Conservation (phyloP, 768 basidiomycete genomes). For the Boletus eberwhitei region DNA sequence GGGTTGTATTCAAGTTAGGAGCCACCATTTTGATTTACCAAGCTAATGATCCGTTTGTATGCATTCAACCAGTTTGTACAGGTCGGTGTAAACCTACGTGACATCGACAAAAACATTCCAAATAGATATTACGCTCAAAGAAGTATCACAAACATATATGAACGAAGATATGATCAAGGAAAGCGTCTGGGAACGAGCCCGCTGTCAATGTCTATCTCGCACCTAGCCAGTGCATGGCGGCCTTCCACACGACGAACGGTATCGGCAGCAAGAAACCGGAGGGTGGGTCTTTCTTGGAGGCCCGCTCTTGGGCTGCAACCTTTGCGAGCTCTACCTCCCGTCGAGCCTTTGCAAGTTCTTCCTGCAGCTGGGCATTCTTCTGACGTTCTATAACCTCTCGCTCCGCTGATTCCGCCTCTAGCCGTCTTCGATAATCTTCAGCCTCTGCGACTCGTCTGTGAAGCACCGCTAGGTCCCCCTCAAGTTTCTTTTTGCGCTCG, state of each 20-base stretch:
- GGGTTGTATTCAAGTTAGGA: background rate
- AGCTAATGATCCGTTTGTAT: constrained; percentile 1
- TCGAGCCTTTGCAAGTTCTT: constrained; percentile 29
- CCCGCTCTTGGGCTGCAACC: constrained; percentile 24
- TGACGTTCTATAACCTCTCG: constrained; percentile 27
- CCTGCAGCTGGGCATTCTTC: constrained; percentile 28
- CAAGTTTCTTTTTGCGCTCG: constrained; percentile 26
- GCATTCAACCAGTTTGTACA: constrained; percentile 1
- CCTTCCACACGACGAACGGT: constrained; percentile 34
- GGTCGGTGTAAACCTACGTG: background rate
- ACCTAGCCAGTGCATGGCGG: constrained; percentile 34
- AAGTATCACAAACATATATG: background rate
- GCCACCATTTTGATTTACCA: background rate
- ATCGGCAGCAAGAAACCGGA: constrained; percentile 30
- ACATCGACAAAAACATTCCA: background rate
- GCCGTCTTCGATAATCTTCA: constrained; percentile 25
- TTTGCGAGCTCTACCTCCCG: constrained; percentile 25
- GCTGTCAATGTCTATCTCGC: constrained; percentile 14
- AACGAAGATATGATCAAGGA: constrained; percentile 1
- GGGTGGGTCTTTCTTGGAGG: constrained; percentile 28
- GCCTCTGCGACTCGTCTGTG: constrained; percentile 26
- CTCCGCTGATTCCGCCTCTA: constrained; percentile 29
- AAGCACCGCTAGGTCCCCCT: constrained; percentile 26
- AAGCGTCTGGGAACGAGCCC: background rate
- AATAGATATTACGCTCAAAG: constrained; percentile 18